Conservation (phyloP, 306 rosid genomes). For the Astragalus glycyphyllos region DNA sequence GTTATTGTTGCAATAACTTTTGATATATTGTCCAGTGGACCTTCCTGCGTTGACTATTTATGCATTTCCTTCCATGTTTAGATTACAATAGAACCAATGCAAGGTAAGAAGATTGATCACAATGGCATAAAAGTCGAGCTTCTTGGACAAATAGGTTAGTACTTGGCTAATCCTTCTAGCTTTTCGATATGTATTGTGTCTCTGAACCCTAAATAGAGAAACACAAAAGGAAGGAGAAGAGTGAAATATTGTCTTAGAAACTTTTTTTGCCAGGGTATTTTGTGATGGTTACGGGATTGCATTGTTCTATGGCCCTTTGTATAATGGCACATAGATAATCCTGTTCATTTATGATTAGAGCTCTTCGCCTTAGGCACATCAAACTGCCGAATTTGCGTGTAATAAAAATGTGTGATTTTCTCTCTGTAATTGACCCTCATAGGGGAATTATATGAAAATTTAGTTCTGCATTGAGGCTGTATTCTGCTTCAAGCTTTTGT, state of each 20-base stretch:
- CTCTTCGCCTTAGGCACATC: too few species aligned
- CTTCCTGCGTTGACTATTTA: constrained; percentile 14
- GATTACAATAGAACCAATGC: constrained; percentile 90
- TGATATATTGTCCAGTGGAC: constrained; percentile 19
- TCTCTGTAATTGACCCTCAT: too few species aligned
- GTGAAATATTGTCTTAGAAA: constrained; percentile 1
- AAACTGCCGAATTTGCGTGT: too few species aligned
- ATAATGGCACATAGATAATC: background rate
- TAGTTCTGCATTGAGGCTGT: background rate
- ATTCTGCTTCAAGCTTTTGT: background rate
- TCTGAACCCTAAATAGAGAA: constrained; percentile 5
- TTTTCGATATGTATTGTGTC: constrained; percentile 26
- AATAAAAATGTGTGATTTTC: too few species aligned
- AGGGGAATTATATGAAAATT: too few species aligned
- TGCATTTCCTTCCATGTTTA: constrained; percentile 45
- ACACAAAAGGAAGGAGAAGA: background rate
- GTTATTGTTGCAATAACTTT: constrained; percentile 13
- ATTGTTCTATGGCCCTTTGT: background rate
- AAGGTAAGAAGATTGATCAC: constrained; percentile 96
- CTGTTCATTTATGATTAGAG: too few species aligned
- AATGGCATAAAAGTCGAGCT: constrained; percentile 97
- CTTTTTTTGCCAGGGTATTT: background rate
- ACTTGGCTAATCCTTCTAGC: constrained; percentile 31
- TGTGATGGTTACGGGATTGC: background rate
- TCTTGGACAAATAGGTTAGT: constrained; percentile 94